phyloP scores from a whole-genome alignment of 164 flowering plant species.

The Piper betle region DNA sequence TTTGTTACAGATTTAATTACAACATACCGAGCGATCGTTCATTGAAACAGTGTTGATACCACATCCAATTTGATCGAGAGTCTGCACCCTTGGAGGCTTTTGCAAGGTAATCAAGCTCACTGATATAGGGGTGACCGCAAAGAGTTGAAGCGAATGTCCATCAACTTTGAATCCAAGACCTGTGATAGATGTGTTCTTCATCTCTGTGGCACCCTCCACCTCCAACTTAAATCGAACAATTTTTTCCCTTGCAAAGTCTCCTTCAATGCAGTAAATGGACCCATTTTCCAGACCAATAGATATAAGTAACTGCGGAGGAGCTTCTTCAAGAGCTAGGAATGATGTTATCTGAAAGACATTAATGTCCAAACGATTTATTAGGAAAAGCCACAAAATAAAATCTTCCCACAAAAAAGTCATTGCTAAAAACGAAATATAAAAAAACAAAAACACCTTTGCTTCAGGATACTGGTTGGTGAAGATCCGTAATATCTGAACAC shows the following conservation, averaged over 20 bases:
- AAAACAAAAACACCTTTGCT: slow-evolving; percentile 50
- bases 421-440: neutral
- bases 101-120: slow-evolving; percentile 75
- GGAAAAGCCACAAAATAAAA: neutral
- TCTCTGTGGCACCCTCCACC: slow-evolving; percentile 43
- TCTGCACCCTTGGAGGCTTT: slow-evolving; percentile 59
- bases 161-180: slow-evolving; percentile 74
- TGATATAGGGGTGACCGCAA: slow-evolving; percentile 77
- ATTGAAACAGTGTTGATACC: slow-evolving; percentile 43
- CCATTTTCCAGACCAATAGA: slow-evolving; percentile 82
- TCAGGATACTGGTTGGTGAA: slow-evolving; percentile 86
- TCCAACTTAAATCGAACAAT: slow-evolving; percentile 81
- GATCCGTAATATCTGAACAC: slow-evolving; percentile 75
- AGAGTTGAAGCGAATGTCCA: slow-evolving; percentile 73
- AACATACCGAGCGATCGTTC: slow-evolving; percentile 82
- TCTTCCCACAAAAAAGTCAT: neutral
- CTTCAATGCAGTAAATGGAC: slow-evolving; percentile 86
- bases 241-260: slow-evolving; percentile 94
- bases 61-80: slow-evolving; percentile 79
- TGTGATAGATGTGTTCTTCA: slow-evolving; percentile 40
- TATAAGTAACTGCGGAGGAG: slow-evolving; percentile 82
- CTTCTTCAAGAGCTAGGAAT: slow-evolving; percentile 80
- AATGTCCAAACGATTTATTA: neutral
- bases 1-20: neutral
- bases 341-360: slow-evolving; percentile 63